Base-by-base conservation (phyloP, 2,329 filamentous ascomycete species). In the Cercospora citrullina region DNA sequence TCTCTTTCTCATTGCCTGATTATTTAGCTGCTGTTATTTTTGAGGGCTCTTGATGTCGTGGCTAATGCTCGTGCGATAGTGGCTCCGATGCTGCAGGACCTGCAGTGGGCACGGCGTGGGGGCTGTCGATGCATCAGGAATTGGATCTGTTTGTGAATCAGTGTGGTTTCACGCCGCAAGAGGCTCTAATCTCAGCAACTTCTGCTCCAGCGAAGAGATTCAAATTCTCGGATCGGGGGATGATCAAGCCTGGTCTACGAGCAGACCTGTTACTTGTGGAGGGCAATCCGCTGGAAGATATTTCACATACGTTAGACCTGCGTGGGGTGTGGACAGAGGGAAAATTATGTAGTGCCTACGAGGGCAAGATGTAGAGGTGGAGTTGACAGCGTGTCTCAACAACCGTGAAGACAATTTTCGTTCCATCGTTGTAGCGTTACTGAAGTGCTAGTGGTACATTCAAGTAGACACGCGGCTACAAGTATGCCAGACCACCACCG, bases 401-500 rank as follows among this genome's bases (percentile, higher is more conserved):
- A 4, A 55, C 4, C 5, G 14, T n/a, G 48, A 14, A n/a, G 12
- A 55, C 5, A 30, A 4, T 9, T 8, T 4, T 55, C 48, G 23
- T 55, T 55, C 3, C 48, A 55, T 55, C 48, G 12, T 55, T 28
- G 48, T 12, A 26, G 23, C 48, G 23, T 55, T n/a, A 55, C 5
- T 9, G 21, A 55, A 26, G 5, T 30, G 23, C 12, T 55, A 14
- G 23, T 26, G 12, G 48, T 55, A n/a, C 23, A 55, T 5, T 28
- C 2, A 1, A n/a, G 5, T 14, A 28, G 36, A n/a, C 12, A 26
- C 14, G 23, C 48, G 23, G 33, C 42, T 53, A 76, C 48, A 76
- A 57, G 67, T 75, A 89, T 26, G 80, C 81, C 77, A 93, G 77
- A 0, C 90, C 91, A 66, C 84, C 85, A 72, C 90, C 91, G 18